A percentile compares a stretch with the other conserved stretches of the same genome.
phyloP scores from a whole-genome alignment of 2,329 filamentous ascomycete genomes.

The Aureobasidium sp. region DNA sequence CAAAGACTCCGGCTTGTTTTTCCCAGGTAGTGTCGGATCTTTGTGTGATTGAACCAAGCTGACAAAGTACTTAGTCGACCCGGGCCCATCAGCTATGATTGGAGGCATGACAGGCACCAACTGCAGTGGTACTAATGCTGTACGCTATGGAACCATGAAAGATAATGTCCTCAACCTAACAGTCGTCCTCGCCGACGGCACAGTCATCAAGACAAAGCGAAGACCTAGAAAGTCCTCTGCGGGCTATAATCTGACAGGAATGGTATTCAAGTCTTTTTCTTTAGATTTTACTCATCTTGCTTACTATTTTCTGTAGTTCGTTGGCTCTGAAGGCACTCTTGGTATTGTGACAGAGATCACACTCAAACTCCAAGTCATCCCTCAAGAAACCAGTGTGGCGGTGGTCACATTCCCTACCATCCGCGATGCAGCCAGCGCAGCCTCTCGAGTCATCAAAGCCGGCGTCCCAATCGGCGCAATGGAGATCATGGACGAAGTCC shows the following conservation, averaged over 20 bases:
- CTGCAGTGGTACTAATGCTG: constrained; percentile 66
- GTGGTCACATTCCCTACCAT: constrained; percentile 75
- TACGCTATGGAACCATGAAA: constrained; percentile 79
- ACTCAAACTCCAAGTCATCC: constrained; percentile 69
- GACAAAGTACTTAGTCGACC: constrained; percentile 78
- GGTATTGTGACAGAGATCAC: constrained; percentile 79
- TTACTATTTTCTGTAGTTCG: constrained; percentile 47
- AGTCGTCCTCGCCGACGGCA: constrained; percentile 71
- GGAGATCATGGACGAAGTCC: constrained; percentile 84
- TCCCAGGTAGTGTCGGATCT: constrained; percentile 25
- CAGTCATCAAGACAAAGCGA: constrained; percentile 68
- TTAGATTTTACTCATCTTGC: no score
- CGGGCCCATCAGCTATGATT: constrained; percentile 67
- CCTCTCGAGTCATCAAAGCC: constrained; percentile 67
- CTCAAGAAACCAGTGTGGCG: constrained; percentile 68
- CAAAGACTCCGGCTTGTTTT: constrained; percentile 52
- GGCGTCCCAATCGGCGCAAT: constrained; percentile 69
- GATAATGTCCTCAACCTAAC: constrained; percentile 82
- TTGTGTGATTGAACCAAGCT: constrained; percentile 66
- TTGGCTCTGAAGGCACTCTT: constrained; percentile 75
- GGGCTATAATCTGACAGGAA: constrained; percentile 72
- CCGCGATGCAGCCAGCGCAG: constrained; percentile 66
- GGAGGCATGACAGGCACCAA: constrained; percentile 80
- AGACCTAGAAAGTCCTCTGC: constrained; percentile 73
- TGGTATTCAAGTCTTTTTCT: constrained; percentile 28